phyloP scores from a whole-genome alignment of 2,329 filamentous ascomycete genomes.

The Pestalotiopsis fici region DNA sequence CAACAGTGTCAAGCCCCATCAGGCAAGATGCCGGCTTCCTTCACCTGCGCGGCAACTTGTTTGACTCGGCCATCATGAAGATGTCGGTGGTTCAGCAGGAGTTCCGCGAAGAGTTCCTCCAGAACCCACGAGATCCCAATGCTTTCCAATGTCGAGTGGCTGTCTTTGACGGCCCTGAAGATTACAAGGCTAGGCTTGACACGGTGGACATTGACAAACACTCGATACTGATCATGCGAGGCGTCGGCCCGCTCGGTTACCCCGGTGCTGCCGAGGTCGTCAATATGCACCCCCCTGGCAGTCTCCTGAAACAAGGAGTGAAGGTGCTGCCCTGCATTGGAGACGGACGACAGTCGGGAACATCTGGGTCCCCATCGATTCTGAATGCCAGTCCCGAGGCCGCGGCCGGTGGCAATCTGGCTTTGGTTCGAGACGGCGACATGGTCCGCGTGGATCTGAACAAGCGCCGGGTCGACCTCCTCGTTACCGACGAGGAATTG shows the following conservation, averaged over 20 bases:
- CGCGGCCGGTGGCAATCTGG: conserved; percentile 53
- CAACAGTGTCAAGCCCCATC: conserved; percentile 43
- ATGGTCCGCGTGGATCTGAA: conserved; percentile 49
- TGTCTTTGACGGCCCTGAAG: conserved; percentile 53
- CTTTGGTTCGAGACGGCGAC: conserved; percentile 50
- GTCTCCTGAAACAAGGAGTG: conserved; percentile 41
- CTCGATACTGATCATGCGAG: conserved; percentile 50
- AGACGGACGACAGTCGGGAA: conserved; percentile 56
- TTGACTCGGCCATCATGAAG: conserved; percentile 55
- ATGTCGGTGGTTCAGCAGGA: conserved; percentile 48
- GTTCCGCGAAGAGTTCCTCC: conserved; percentile 45
- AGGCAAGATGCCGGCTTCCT: conserved; percentile 52
- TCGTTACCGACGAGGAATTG: conserved; percentile 43
- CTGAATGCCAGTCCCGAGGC: conserved; percentile 58
- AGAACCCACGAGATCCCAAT: conserved; percentile 44
- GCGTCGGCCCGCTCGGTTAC: conserved; percentile 49
- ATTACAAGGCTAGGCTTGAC: conserved; percentile 45
- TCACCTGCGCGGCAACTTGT: conserved; percentile 47
- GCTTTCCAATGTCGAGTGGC: conserved; percentile 47
- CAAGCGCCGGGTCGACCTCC: conserved; percentile 48
- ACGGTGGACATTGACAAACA: conserved; percentile 38
- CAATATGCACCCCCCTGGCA: conserved; percentile 33
- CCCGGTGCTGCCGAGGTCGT: conserved; percentile 53
- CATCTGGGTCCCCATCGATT: conserved; percentile 55
- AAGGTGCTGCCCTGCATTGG: conserved; percentile 51